A percentile compares a stretch with the other conserved stretches of the same genome.
Evolutionary conservation across 2,329 filamentous ascomycete genomes (phyloP).

Genomic region (Fusarium nisikadoi): DNA sequence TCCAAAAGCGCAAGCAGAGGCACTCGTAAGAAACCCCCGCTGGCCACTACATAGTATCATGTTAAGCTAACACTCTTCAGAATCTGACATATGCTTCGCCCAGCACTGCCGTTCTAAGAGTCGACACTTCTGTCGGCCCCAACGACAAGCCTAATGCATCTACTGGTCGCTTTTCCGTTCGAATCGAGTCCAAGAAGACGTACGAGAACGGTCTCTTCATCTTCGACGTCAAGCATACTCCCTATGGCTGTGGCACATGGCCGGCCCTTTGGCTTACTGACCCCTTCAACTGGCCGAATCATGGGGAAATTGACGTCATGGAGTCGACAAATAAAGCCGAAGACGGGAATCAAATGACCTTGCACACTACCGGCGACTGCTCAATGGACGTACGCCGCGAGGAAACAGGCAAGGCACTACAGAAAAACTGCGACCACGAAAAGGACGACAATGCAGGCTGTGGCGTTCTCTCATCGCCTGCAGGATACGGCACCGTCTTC

Average conservation of each 20-base stretch:
- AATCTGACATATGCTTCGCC: constrained; percentile 72
- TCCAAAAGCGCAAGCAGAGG: constrained; percentile 52
- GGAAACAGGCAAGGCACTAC: constrained; percentile 57
- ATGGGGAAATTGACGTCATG: constrained; percentile 74
- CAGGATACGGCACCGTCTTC: constrained; percentile 62
- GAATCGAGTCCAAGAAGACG: constrained; percentile 68
- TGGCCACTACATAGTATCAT: not conserved
- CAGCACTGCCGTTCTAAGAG: constrained; percentile 64
- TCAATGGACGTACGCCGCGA: constrained; percentile 65
- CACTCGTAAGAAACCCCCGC: constrained; percentile 51
- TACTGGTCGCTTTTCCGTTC: constrained; percentile 71
- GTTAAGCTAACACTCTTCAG: constrained; percentile 44
- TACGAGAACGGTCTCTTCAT: constrained; percentile 74
- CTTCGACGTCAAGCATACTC: constrained; percentile 73
- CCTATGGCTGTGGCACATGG: constrained; percentile 72
- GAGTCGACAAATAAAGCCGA: constrained; percentile 66
- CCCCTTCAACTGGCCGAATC: constrained; percentile 67
- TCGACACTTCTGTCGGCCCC: constrained; percentile 68
- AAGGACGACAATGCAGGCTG: constrained; percentile 67
- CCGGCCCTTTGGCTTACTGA: constrained; percentile 74
- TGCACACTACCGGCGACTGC: constrained; percentile 66
- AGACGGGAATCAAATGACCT: constrained; percentile 67
- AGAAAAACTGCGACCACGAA: constrained; percentile 61
- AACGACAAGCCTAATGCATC: constrained; percentile 60
- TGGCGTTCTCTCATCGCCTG: constrained; percentile 56